These are phyloP conservation scores for Pichia nakasei DNA, from an alignment of 805 yeast species.

Conservation along the genomic window DNA sequence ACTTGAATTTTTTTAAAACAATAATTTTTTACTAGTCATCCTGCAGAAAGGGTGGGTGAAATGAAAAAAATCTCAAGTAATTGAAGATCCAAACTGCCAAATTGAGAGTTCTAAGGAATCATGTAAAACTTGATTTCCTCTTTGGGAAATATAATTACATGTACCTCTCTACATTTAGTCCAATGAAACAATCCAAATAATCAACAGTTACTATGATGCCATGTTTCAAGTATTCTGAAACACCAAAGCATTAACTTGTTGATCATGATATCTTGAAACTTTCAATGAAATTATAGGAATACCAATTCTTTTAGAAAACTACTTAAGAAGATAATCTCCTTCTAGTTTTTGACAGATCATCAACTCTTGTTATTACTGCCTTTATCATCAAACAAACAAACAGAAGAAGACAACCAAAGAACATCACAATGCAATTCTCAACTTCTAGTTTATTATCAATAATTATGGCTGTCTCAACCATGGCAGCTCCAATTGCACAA, in stretches of 20 bases:
- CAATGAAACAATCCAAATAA: too few species aligned
- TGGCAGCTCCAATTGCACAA: conserved; percentile 7
- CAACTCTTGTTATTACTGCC: neutral
- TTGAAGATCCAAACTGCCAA: too few species aligned
- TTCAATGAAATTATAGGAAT: neutral
- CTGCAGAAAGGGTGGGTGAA: too few species aligned
- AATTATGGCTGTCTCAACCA: conserved; percentile 1
- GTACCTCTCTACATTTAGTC: too few species aligned
- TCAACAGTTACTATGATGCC: too few species aligned
- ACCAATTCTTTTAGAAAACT: neutral
- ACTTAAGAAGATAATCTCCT: neutral
- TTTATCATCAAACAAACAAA: neutral
- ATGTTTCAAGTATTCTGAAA: neutral
- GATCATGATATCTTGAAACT: neutral
- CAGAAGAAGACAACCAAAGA: neutral
- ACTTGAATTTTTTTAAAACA: too few species aligned
- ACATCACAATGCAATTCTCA: conserved; percentile 3
- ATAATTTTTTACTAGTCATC: too few species aligned
- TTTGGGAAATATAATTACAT: too few species aligned
- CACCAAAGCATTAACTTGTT: neutral
- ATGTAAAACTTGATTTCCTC: too few species aligned
- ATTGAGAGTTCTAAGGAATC: too few species aligned
- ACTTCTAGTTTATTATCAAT: conserved; percentile 1
- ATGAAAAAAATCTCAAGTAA: too few species aligned
- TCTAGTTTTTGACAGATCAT: neutral